Conservation (phyloP, 2,329 filamentous ascomycete species). For the Bisporella sp. region DNA sequence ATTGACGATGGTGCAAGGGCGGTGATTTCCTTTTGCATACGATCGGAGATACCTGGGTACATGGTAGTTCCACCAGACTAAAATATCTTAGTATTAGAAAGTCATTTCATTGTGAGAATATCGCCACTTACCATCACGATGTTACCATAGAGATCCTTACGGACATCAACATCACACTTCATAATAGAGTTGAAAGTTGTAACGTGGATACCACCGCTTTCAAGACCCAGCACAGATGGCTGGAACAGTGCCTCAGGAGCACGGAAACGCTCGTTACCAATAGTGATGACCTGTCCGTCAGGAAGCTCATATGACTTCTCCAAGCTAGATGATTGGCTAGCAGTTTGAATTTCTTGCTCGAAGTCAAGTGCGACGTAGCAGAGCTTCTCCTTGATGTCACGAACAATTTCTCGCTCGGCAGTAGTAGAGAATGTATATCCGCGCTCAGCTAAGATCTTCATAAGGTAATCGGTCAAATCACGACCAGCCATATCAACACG, state of each 20-base stretch:
- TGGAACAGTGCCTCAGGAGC: constrained; percentile 99
- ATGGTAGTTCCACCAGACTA: constrained; percentile 99
- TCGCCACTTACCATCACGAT: constrained; percentile 89
- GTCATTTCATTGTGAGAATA: constrained; percentile 2
- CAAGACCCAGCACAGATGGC: constrained; percentile 95
- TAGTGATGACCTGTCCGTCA: constrained; percentile 98
- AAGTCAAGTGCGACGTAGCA: constrained; percentile 99
- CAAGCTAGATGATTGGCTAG: constrained; percentile 94
- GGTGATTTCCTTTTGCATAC: constrained; percentile 99
- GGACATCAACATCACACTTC: constrained; percentile 99
- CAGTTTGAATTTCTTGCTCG: constrained; percentile 99
- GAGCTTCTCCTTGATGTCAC: constrained; percentile 99
- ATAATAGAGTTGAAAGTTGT: constrained; percentile 99
- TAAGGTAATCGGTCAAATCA: constrained; percentile 99
- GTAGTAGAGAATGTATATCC: constrained; percentile 99
- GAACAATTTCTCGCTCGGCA: constrained; percentile 99
- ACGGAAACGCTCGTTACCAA: constrained; percentile 99
- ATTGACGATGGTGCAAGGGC: constrained; percentile 98
- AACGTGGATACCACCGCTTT: constrained; percentile 98
- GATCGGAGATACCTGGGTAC: constrained; percentile 99
- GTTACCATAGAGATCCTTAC: constrained; percentile 99
- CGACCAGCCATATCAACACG: constrained; percentile 99
- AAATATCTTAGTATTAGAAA: constrained; percentile 10
- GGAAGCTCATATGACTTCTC: constrained; percentile 99
- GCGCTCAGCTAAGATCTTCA: constrained; percentile 99